A percentile compares a stretch with the other conserved stretches of the same genome.
Conservation (phyloP, 129 eudicot genomes). For the Tanacetum coccineum region DNA sequence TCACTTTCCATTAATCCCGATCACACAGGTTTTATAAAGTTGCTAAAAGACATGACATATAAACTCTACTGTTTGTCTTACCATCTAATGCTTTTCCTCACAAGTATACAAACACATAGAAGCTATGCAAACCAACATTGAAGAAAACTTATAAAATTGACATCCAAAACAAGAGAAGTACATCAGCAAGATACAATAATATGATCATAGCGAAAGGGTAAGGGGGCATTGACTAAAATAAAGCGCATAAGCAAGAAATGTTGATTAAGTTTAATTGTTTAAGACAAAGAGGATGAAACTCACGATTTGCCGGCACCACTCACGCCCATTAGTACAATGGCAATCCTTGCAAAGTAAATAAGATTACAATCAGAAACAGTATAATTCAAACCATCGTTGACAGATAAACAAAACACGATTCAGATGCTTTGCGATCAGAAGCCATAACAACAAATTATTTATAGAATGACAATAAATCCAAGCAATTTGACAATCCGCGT, state of each 20-base stretch:
- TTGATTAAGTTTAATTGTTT: neutral
- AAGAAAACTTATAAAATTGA: too few species aligned
- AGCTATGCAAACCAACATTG: too few species aligned
- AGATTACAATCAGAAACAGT: slow-evolving; percentile 5
- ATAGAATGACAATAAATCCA: slow-evolving; percentile 6
- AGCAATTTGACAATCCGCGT: neutral
- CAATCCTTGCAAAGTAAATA: slow-evolving; percentile 40
- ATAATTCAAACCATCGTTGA: neutral
- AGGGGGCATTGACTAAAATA: neutral
- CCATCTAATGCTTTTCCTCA: too few species aligned
- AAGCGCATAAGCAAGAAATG: neutral
- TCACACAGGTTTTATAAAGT: too few species aligned
- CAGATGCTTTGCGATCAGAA: slow-evolving; percentile 20
- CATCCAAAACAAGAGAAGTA: too few species aligned
- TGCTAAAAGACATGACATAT: neutral
- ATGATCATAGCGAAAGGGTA: neutral
- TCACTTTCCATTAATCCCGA: too few species aligned
- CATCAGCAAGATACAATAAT: too few species aligned
- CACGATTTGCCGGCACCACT: slow-evolving; percentile 96
- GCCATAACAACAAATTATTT: slow-evolving; percentile 18
- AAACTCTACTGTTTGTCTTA: neutral
- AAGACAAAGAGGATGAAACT: slow-evolving; percentile 29
- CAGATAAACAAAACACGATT: neutral
- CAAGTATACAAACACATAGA: too few species aligned
- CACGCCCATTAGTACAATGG: slow-evolving; percentile 86